Evolutionary conservation across 768 basidiomycete genomes (phyloP).

Genomic region (Suillus occidentalis): DNA sequence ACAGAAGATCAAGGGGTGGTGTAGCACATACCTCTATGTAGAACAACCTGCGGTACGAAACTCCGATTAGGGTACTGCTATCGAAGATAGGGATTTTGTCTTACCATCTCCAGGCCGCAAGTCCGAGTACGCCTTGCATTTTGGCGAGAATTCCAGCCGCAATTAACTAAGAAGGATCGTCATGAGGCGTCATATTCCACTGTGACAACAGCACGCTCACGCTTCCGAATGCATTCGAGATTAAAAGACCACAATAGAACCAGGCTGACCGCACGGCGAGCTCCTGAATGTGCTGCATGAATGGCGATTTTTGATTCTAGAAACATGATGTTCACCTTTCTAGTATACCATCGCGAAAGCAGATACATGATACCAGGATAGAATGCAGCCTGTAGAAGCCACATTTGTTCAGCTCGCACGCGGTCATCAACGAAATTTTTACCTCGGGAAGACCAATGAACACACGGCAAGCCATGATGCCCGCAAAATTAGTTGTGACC

Average conservation of each 20-base stretch:
- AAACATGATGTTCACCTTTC: conserved; percentile 21
- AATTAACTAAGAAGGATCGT: conserved; percentile 44
- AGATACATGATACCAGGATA: conserved; percentile 56
- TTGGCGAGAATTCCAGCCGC: conserved; percentile 72
- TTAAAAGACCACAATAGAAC: conserved; percentile 56
- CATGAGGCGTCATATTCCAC: neutral
- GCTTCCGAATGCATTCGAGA: conserved; percentile 68
- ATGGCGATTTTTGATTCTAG: neutral
- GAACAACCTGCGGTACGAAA: conserved; percentile 50
- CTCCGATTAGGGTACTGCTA: neutral
- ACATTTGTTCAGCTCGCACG: neutral
- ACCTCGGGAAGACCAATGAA: conserved; percentile 66
- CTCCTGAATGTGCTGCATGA: conserved; percentile 40
- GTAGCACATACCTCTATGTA: conserved; percentile 56
- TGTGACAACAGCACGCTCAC: conserved; percentile 36
- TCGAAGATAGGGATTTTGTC: conserved; percentile 10
- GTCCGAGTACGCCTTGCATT: conserved; percentile 69
- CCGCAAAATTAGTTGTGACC: conserved; percentile 55
- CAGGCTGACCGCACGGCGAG: conserved; percentile 64
- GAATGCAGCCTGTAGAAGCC: conserved; percentile 48
- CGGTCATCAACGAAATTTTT: neutral
- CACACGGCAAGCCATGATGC: conserved; percentile 55
- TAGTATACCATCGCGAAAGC: conserved; percentile 58
- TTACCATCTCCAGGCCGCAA: conserved; percentile 71
- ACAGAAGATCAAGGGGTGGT: neutral